Evolutionary conservation across 163 green algal species (phyloP), one percentile per base, ranked within the genome.

Genomic region (Chlorella variabilis): DNA sequence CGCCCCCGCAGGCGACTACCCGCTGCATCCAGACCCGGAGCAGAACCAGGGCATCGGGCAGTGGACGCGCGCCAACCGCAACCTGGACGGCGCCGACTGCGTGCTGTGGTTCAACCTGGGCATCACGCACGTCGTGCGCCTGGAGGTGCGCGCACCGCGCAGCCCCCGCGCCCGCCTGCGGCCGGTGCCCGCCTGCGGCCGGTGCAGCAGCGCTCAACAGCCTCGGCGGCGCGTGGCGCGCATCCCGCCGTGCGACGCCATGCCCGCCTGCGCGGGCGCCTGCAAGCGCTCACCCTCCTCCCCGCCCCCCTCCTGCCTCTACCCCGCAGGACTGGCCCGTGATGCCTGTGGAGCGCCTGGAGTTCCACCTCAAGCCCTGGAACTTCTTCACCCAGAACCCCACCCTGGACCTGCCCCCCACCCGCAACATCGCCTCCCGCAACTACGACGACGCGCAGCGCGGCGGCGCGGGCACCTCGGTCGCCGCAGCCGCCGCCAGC

Each of bases 81-180:
- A 9, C 39, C 45, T 95, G 45, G 59, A 86, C 21, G 85, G 88
- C 66, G 71, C 79, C 11, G 89, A 96, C 79, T 78, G 93, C 9
- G 92, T 96, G 62, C 49, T 96, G 15, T 96, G 90, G 90, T 88
- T 91, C 83, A 91, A 84, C n/a, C 89, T 95, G 83, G 92, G 89
- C 11, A 75, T 96, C 21, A 92, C 85, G 2, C 92, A 96, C 80
- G 79, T 95, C 34, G 90, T 93, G 38, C 87, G 93, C 29, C 71
- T 81, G 21, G 93, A 98, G 70, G 70, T 77, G 48, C 5, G 70
- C 23, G 41, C 27, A 4, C 20, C 34, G 15, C 33, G 34, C 8
- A n/a, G n/a, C n/a, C n/a, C n/a, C n/a, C n/a, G n/a, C n/a, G n/a
- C n/a, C n/a, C n/a, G n/a, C n/a, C n/a, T n/a, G n/a, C n/a, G n/a